Evolutionary conservation across 345 rosid genomes (phyloP).

Genomic region (Citrus glauca): DNA sequence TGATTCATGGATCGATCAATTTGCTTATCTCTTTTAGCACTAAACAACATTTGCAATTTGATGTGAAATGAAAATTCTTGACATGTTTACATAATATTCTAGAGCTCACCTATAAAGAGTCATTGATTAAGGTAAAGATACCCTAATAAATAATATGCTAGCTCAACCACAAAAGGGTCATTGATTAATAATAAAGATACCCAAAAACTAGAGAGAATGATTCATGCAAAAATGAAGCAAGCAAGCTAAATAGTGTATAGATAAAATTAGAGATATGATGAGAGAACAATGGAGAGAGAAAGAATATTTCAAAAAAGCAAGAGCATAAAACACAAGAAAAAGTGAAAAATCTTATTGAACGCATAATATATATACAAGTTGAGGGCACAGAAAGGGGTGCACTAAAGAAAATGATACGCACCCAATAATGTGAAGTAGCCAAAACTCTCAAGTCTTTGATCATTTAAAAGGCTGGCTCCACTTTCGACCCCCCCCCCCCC

Average conservation of each 20-base stretch:
- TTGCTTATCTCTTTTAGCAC: constrained; percentile 1
- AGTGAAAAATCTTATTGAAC: background rate
- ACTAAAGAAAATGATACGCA: constrained; percentile 28
- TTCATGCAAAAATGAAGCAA: constrained; percentile 2
- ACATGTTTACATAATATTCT: background rate
- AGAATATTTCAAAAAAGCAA: background rate
- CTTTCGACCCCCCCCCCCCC: constrained; percentile 10
- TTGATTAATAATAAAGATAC: background rate
- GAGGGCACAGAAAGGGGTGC: constrained; percentile 24
- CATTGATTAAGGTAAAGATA: background rate
- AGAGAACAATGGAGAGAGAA: background rate
- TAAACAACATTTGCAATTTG: background rate
- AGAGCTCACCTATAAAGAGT: background rate
- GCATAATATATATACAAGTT: constrained; percentile 31
- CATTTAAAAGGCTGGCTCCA: constrained; percentile 10
- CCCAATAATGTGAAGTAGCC: constrained; percentile 20
- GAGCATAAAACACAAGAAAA: background rate
- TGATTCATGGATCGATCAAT: background rate
- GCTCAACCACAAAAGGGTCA: background rate
- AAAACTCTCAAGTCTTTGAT: background rate
- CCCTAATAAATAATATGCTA: background rate
- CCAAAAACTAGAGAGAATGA: constrained; percentile 10
- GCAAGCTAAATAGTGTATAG: background rate
- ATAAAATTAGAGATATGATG: background rate
- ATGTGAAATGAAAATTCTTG: constrained; percentile 4